Evolutionary conservation across 257 asterid species (phyloP), one percentile per base, ranked within the genome.

Genomic region (Cordia subcordata): DNA sequence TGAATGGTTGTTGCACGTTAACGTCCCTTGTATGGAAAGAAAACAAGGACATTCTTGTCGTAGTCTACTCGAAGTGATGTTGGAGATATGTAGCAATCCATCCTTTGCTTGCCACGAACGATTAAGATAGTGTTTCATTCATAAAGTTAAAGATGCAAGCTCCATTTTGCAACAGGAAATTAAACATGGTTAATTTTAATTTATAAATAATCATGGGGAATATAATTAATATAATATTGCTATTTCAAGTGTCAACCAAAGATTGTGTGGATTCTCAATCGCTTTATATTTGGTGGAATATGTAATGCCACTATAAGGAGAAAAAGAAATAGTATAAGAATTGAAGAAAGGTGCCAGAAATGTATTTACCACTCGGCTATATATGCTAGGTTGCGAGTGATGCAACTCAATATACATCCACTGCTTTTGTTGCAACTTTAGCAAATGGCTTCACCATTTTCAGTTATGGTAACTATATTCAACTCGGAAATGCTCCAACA

Each of bases 1-100:
- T 14, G 40, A 42, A 10, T 16, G 22, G 61, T 40, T 65, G 64
- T 55, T 65, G 65, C 44, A 58, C 18, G 58, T 68, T 39, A 56
- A 50, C 49, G 63, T 70, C 46, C 68, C 62, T 71, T 55, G 56
- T 14, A 51, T 20, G 23, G 9, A 56, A 75, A 67, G 77, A 58
- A 66, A 70, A 47, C 61, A 64, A 0, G 39, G 39, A 54, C 15
- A 49, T 27, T 18, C 57, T 38, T 17, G 44, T 72, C 60, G 55
- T 61, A 69, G 68, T 56, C 33, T 52, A 49, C 49, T 53, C 19
- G 21, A 70, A 39, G 15, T 51, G 75, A 57, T 40, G 49, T 53
- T 42, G 47, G 10, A 42, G 60, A 18, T 49, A 35, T 35, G 42
- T 33, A 8, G 13, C 60, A 19, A 18, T 8, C 16, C 59, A 55